Base-by-base conservation (phyloP, 2,329 filamentous ascomycete species). In the Ustulina deusta region DNA sequence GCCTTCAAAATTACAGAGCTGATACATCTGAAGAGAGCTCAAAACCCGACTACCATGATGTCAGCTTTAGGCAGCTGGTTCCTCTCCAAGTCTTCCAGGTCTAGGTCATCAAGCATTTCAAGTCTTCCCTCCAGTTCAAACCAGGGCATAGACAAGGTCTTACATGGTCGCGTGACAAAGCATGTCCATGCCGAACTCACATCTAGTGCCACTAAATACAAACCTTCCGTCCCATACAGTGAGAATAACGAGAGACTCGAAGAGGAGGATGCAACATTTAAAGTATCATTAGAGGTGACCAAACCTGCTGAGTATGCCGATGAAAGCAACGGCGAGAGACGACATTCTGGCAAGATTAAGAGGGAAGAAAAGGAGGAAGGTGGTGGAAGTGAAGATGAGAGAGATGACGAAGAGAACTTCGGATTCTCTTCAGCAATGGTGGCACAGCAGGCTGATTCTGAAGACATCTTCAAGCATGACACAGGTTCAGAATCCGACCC, bases 151-250 rank as follows among this genome's bases (percentile, higher is more conserved):
- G 54, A 66, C 34, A 71, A 63, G 57, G 58, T 74, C 62, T 63
- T 75, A 44, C 38, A 62, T 42, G 72, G 74, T 38, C 73, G 72
- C n/a, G 64, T 74, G 49, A 68, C 72, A 36, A 74, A 76, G 49
- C 55, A 29, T 34, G 11, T 22, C 20, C 55, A 36, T 17, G 54
- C 59, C 20, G 57, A 62, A 54, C 6, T 22, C 17, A 20, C 59
- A 20, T 25, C 59, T 17, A 20, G 46, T 2, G 1, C 29, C 15
- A 29, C 15, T 2, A 63, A 55, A 32, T 9, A 22, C 15, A 25
- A 40, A 49, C n/a, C n/a, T 27, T 6, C 32, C 13, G 25, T 9
- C 1, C 40, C 34, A 60, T 17, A 51, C 11, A 32, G 40, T 7
- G 29, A 51, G 32, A 17, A 51, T 10, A 36, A 34, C 2, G 49